A percentile compares a stretch with the other conserved stretches of the same genome.
phyloP scores from a whole-genome alignment of 2,329 filamentous ascomycete species.

The Xylaria sp. region DNA sequence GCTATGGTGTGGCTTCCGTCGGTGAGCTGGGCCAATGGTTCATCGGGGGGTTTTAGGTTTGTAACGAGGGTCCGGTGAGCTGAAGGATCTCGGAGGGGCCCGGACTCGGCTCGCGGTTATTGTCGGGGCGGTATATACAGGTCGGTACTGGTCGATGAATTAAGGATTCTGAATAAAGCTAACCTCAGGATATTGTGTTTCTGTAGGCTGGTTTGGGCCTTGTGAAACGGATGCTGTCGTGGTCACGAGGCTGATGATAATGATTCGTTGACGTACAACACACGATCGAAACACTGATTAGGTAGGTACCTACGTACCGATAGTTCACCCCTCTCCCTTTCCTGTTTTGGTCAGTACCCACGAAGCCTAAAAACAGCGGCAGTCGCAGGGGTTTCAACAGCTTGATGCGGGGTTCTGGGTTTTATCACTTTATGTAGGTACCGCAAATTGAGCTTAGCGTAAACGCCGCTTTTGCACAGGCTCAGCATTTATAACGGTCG shows the following conservation, averaged over 20 bases:
- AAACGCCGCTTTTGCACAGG: no score
- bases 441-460: no score
- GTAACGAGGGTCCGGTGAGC: conserved; percentile 26
- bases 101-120: conserved; percentile 14
- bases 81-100: conserved; percentile 3
- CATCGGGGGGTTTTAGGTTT: conserved; percentile 21
- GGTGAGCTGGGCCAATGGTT: conserved; percentile 20
- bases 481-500: no score
- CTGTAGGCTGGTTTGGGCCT: conserved; percentile 24
- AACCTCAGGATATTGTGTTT: conserved; percentile 19
- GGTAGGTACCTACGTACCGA: conserved; percentile 5
- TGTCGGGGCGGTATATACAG: conserved; percentile 12
- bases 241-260: conserved; percentile 46
- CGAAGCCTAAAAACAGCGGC: conserved; percentile 25
- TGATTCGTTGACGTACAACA: conserved; percentile 46
- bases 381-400: background rate
- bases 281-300: conserved; percentile 1
- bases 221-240: conserved; percentile 15
- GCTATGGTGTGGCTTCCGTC: conserved; percentile 19
- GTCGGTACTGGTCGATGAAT: background rate
- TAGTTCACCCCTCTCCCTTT: conserved; percentile 28
- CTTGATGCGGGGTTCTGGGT: conserved; percentile 22
- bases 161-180: conserved; percentile 33
- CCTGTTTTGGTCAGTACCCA: conserved; percentile 18
- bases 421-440: no score